Evolutionary conservation across 2,329 filamentous ascomycete genomes (phyloP), one percentile per base, ranked within the genome.

Genomic region (Exophiala dermatitidis): DNA sequence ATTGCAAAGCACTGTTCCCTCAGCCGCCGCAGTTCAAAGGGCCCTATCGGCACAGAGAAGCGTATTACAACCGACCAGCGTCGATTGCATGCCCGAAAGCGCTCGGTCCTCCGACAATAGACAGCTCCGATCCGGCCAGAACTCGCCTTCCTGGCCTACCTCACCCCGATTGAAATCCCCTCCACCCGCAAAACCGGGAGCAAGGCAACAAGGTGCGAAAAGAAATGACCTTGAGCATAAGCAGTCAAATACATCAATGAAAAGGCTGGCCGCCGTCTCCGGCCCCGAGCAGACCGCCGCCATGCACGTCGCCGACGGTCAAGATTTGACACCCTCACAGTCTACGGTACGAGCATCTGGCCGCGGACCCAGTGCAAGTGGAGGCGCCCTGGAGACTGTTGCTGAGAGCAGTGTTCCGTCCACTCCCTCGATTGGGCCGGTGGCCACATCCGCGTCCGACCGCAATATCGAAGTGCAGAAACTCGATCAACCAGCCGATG

Each of bases 361-460:
- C 33, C 77, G 83, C 60, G 80, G 78, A 55, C 75, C 77, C 48
- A 82, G 77, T 65, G 79, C 76, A 53, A 79, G 77, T 48, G 78
- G 74, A 34, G 77, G 84, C 46, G 81, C 81, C 45, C 73, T 96
- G 53, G 91, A 95, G 71, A 96, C 93, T 0, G 91, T 97, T 10
- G 86, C 95, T 67, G 91, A 96, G 75, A 84, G 86, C 50, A 93
- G 88, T 71, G 80, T 88, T 56, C 83, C 85, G 41, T 83, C 82
- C 46, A 87, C 86, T 1, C 86, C 88, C 9, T 75, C 72, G 9
- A 73, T 70, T 58, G 64, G 75, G 69, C 63, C 72, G 3, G 48
- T 57, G 8, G 29, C 45, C 29, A 48, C 55, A 19, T 50, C 56
- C 5, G 69, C 57, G 64, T 65, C 56, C 53, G 66, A 74, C 67